Evolutionary conservation across 306 rosid genomes (phyloP).

Genomic region (Sindora glabra): DNA sequence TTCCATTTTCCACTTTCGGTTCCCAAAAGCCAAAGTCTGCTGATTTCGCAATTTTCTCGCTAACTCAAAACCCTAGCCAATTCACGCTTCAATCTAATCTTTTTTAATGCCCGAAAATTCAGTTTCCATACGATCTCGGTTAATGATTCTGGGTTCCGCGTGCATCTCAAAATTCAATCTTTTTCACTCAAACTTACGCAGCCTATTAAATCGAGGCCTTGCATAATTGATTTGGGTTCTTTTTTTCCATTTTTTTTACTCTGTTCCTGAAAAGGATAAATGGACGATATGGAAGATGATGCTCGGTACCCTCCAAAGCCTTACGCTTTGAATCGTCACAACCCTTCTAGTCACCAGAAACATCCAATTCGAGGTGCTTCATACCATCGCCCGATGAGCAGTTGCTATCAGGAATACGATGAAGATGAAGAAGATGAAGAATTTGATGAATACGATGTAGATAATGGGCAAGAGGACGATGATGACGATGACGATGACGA

Average conservation of each 20-base stretch:
- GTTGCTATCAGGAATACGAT: slow-evolving; percentile 27
- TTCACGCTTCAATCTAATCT: neutral
- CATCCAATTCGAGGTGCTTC: slow-evolving; percentile 27
- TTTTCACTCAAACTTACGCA: too few relatives aligned
- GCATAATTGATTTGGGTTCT: slow-evolving; percentile 1
- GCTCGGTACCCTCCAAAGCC: slow-evolving; percentile 43
- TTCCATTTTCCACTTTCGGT: too few relatives aligned
- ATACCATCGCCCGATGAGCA: slow-evolving; percentile 20
- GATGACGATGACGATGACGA: slow-evolving; percentile 1
- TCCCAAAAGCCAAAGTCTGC: too few relatives aligned
- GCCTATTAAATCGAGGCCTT: neutral
- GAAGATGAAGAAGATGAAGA: slow-evolving; percentile 27
- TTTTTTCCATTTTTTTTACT: neutral
- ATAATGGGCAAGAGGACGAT: slow-evolving; percentile 4
- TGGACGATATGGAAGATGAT: slow-evolving; percentile 58
- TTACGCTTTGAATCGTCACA: slow-evolving; percentile 22
- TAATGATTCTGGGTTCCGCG: neutral
- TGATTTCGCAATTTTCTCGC: neutral
- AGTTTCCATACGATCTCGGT: neutral
- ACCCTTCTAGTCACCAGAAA: slow-evolving; percentile 36
- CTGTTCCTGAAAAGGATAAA: neutral
- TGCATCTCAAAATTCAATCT: neutral
- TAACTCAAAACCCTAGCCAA: slow-evolving; percentile 11
- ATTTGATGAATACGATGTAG: slow-evolving; percentile 1
- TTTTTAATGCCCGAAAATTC: too few relatives aligned